Evolutionary conservation across 306 rosid genomes (phyloP), one percentile per base, ranked within the genome.

Genomic region (Cicer arietinum): DNA sequence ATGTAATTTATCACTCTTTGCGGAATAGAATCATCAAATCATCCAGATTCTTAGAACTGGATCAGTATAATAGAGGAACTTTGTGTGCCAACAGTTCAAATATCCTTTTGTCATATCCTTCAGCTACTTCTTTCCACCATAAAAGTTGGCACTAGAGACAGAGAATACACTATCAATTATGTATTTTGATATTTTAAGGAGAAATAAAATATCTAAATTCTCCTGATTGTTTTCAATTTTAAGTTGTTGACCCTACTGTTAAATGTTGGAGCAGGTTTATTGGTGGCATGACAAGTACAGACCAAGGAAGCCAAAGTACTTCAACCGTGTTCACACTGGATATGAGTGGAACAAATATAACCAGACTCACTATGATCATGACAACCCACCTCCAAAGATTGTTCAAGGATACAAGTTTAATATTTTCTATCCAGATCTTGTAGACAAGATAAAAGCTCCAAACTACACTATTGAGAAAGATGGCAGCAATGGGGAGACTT

Each of bases 211-310:
- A 3, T 46, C 43, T 65, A 20, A 12, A 67, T 67, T 67, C 20
- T 45, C n/a, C 12, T 25, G 12, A 67, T 45, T 7, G 13, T 41
- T 12, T 58, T 8, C 39, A 58, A 11, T 73, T 59, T 17, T 1
- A 50, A 22, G 76, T 67, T 69, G 10, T 63, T 69, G 22, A 59
- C 46, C 30, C 25, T 57, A 57, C 44, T 47, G 67, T 58, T 69
- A 7, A 77, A 44, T 65, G 59, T 78, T 75, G 77, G 73, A 67
- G 80, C 91, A 94, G 99, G 99, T 94, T 69, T 92, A 90, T 79
- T 94, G 99, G 96, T 92, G 99, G 97, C 96, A 94, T 70, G 97
- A 94, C 82, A 94, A 94, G 75, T 92, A 94, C 75, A 85, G 97
- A 54, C 99, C 99, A 7, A 90, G 99, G 85, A 94, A 94, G 83